Evolutionary conservation across 1,284 basidiomycete genomes (phyloP).

Genomic region (Malassezia cuniculi): DNA sequence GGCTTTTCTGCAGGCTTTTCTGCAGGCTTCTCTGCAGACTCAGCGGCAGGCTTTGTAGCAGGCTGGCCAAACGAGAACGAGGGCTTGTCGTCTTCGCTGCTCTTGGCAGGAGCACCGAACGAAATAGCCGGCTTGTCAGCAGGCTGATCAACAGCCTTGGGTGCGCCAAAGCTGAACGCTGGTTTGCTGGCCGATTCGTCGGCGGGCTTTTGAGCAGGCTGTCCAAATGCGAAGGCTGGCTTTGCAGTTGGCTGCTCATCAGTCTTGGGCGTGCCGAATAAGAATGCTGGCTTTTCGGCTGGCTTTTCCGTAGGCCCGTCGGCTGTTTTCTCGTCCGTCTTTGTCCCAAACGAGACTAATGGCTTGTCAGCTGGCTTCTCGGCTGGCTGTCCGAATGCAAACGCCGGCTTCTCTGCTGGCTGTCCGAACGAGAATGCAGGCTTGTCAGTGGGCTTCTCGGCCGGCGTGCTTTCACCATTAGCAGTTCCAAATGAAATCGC

Average conservation of each 20-base stretch:
- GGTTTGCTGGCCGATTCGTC: too few species aligned
- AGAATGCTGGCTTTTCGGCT: too few species aligned
- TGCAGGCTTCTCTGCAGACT: too few species aligned
- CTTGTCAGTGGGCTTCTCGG: neutral
- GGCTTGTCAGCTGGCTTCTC: constrained; percentile 1
- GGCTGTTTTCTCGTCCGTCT: neutral
- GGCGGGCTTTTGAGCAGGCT: neutral
- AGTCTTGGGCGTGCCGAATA: too few species aligned
- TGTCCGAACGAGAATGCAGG: neutral
- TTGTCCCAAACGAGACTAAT: neutral
- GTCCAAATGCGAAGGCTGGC: constrained; percentile 9
- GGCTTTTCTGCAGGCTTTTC: neutral
- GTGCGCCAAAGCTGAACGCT: too few species aligned
- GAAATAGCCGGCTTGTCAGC: constrained; percentile 5
- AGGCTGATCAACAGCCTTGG: too few species aligned
- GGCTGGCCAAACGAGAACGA: constrained; percentile 3
- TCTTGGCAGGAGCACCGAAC: neutral
- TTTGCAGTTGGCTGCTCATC: too few species aligned
- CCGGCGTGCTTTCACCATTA: neutral
- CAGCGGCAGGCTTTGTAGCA: too few species aligned
- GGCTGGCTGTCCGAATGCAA: constrained; percentile 8
- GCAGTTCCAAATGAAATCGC: neutral
- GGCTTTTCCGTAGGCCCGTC: neutral
- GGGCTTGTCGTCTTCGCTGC: neutral
- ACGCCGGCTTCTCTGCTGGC: constrained; percentile 6